phyloP scores from a whole-genome alignment of 1,139 yeast species.

The Debaryomyces fabryi region DNA sequence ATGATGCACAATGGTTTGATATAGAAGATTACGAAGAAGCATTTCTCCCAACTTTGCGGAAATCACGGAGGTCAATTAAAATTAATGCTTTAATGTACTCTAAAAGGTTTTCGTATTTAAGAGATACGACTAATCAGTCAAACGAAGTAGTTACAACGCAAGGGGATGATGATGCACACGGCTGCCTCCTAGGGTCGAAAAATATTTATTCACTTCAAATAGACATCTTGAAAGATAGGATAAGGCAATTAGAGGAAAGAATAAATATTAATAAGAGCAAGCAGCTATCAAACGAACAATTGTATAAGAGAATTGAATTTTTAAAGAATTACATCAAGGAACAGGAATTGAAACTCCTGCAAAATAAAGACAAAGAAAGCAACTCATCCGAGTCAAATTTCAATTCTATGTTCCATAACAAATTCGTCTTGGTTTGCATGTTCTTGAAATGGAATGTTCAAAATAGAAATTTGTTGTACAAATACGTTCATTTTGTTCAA shows the following conservation, averaged over 20 bases:
- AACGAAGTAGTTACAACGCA: conserved; percentile 19
- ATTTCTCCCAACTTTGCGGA: conserved; percentile 30
- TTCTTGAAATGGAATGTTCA: conserved; percentile 47
- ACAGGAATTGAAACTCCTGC: conserved; percentile 10
- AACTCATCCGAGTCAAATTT: neutral
- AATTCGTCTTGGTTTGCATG: conserved; percentile 44
- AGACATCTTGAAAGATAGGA: conserved; percentile 29
- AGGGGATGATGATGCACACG: conserved; percentile 36
- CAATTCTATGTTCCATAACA: conserved; percentile 34
- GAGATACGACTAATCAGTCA: conserved; percentile 33
- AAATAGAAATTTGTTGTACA: conserved; percentile 38
- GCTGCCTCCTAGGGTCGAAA: conserved; percentile 30
- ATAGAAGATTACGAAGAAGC: conserved; percentile 46
- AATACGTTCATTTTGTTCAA: conserved; percentile 45
- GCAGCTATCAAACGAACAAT: conserved; percentile 14
- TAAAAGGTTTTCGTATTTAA: conserved; percentile 39
- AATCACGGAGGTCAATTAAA: conserved; percentile 25
- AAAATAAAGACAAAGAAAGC: neutral
- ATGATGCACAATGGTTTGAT: conserved; percentile 46
- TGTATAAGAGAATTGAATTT: conserved; percentile 25
- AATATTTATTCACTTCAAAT: conserved; percentile 34
- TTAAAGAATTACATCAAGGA: conserved; percentile 27
- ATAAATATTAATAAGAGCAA: conserved; percentile 19
- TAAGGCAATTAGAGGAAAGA: conserved; percentile 29
- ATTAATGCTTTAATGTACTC: conserved; percentile 41